Evolutionary conservation across 176 grass and related monocot genomes (phyloP).

Genomic region (Triticum urartu): DNA sequence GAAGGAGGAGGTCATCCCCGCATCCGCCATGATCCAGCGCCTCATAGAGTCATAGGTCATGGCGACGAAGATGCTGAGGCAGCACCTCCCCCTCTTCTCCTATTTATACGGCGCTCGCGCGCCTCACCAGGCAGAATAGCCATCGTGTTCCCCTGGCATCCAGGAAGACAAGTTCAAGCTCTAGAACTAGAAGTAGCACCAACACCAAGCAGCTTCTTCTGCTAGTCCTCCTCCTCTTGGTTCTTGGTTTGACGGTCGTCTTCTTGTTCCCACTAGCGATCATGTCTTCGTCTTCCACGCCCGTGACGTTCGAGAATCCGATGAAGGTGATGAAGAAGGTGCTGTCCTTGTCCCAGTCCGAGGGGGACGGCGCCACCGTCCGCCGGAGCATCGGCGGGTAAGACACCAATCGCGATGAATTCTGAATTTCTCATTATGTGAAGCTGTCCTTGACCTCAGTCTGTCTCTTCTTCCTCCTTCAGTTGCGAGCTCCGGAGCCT

Average conservation of each 20-base stretch:
- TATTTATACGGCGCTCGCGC: neutral
- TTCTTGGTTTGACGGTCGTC: too few relatives aligned
- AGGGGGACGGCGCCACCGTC: neutral
- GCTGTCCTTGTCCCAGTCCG: neutral
- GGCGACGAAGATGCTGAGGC: neutral
- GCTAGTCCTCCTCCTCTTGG: too few relatives aligned
- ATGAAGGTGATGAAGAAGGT: constrained; percentile 61
- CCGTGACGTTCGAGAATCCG: constrained; percentile 40
- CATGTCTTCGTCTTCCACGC: too few relatives aligned
- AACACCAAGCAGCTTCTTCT: fast-evolving
- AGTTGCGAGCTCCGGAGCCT: constrained; percentile 64
- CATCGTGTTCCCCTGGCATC: too few relatives aligned
- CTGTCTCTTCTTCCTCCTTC: neutral
- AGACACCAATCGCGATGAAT: too few relatives aligned
- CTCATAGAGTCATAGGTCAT: neutral
- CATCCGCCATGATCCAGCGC: too few relatives aligned
- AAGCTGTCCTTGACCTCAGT: neutral
- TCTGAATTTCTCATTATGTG: neutral
- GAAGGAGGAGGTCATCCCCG: too few relatives aligned
- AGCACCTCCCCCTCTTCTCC: neutral
- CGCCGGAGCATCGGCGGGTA: constrained; percentile 64
- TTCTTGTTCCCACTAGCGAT: too few relatives aligned
- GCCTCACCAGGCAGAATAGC: neutral
- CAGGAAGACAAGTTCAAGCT: too few relatives aligned
- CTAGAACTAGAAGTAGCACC: too few relatives aligned